Evolutionary conservation across 2,329 filamentous ascomycete genomes (phyloP).

Genomic region (Sporothrix curviconia): DNA sequence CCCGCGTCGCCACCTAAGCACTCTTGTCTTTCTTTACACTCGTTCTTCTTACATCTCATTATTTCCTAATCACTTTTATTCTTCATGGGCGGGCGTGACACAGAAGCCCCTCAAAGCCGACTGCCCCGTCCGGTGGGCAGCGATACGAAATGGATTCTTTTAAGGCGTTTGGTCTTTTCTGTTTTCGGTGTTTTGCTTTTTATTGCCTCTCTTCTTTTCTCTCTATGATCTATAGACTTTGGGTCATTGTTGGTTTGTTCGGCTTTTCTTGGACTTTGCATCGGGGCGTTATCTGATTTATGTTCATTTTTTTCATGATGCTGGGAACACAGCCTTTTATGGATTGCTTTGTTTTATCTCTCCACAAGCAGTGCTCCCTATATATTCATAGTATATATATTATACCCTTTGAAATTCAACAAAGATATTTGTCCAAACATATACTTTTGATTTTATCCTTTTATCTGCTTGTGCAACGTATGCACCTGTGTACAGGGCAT

Average conservation of each 20-base stretch:
- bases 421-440: background rate
- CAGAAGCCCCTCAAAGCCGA: background rate
- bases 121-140: too few species aligned
- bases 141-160: background rate
- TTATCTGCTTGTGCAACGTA: too few species aligned
- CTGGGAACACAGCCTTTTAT: too few species aligned
- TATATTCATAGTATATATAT: background rate
- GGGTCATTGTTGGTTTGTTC: background rate
- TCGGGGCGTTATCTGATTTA: background rate
- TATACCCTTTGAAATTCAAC: constrained; percentile 6
- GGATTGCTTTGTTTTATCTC: background rate
- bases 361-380: too few species aligned
- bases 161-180: background rate
- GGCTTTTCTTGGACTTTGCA: background rate
- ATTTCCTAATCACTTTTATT: background rate
- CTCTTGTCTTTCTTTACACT: background rate
- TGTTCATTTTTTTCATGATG: background rate
- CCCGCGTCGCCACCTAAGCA: constrained; percentile 23
- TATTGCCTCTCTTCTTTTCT: background rate
- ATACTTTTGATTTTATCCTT: background rate
- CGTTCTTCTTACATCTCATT: too few species aligned
- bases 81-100: background rate
- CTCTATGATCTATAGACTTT: background rate
- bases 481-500: too few species aligned
- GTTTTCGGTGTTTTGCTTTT: background rate